Evolutionary conservation across 2,329 filamentous ascomycete species (phyloP).

Genomic region (Ophiostoma sp.): DNA sequence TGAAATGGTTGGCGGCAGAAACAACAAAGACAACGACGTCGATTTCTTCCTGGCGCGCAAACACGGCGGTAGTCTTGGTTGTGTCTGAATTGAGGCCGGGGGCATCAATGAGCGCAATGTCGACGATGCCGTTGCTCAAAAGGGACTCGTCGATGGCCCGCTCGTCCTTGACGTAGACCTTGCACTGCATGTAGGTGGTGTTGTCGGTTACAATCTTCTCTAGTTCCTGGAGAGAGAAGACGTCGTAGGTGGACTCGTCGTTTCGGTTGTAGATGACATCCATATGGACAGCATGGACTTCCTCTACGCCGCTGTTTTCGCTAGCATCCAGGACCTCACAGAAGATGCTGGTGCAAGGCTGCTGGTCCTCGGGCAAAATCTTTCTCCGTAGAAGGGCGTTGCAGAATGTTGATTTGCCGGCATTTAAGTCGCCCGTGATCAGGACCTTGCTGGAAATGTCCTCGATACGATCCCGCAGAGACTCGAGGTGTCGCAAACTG

Average conservation of each 20-base stretch:
- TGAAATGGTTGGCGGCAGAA: slow-evolving; percentile 96
- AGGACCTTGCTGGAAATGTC: slow-evolving; percentile 97
- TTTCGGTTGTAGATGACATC: slow-evolving; percentile 78
- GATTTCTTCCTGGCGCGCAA: slow-evolving; percentile 96
- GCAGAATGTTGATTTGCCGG: slow-evolving; percentile 97
- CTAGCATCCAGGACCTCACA: slow-evolving; percentile 93
- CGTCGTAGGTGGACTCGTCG: slow-evolving; percentile 91
- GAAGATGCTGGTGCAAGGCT: slow-evolving; percentile 97
- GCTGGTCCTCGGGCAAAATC: slow-evolving; percentile 92
- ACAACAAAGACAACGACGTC: slow-evolving; percentile 99
- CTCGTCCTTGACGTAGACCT: slow-evolving; percentile 91
- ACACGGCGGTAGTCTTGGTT: slow-evolving; percentile 94
- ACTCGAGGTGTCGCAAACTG: slow-evolving; percentile 85
- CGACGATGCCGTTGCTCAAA: slow-evolving; percentile 95
- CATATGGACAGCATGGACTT: slow-evolving; percentile 92
- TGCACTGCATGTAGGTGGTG: slow-evolving; percentile 87
- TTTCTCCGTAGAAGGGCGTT: slow-evolving; percentile 94
- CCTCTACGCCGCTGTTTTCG: slow-evolving; percentile 87
- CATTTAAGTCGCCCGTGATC: slow-evolving; percentile 93
- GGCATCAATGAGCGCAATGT: slow-evolving; percentile 96
- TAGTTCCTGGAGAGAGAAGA: slow-evolving; percentile 73
- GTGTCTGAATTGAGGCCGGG: slow-evolving; percentile 95
- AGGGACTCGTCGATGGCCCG: slow-evolving; percentile 88
- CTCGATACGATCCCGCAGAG: slow-evolving; percentile 89
- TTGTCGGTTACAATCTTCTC: slow-evolving; percentile 91